Evolutionary conservation across 441 rosid species (phyloP).

Genomic region (Codiaeum variegatum): DNA sequence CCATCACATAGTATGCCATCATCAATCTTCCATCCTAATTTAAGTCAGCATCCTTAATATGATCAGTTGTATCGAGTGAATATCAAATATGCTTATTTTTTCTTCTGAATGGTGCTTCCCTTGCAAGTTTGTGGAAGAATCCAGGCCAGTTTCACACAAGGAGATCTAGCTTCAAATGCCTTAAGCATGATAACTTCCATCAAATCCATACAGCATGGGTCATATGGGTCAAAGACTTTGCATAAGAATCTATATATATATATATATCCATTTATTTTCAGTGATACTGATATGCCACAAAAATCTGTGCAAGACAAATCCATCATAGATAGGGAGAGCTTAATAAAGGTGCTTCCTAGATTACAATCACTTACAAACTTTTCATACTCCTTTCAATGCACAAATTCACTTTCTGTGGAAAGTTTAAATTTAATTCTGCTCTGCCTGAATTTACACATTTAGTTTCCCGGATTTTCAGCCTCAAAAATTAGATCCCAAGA

Average conservation of each 20-base stretch:
- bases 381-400: not conserved
- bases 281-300: not conserved
- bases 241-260: no score
- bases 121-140: not conserved
- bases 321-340: not conserved
- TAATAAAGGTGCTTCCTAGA: not conserved
- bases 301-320: not conserved
- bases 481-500: not conserved
- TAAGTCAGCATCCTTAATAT: not conserved
- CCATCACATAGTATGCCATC: not conserved
- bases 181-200: not conserved
- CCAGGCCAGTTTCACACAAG: not conserved
- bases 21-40: not conserved
- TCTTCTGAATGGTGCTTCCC: not conserved
- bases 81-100: not conserved
- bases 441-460: not conserved
- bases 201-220: not conserved
- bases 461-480: not conserved
- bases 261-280: not conserved
- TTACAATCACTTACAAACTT: not conserved
- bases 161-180: not conserved
- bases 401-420: not conserved
- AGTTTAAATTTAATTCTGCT: not conserved
- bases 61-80: not conserved
- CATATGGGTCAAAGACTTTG: not conserved